These are phyloP conservation scores for Tetrahymena elliotti DNA, from an alignment of 73 alveolate species.

Conservation along the genomic window DNA sequence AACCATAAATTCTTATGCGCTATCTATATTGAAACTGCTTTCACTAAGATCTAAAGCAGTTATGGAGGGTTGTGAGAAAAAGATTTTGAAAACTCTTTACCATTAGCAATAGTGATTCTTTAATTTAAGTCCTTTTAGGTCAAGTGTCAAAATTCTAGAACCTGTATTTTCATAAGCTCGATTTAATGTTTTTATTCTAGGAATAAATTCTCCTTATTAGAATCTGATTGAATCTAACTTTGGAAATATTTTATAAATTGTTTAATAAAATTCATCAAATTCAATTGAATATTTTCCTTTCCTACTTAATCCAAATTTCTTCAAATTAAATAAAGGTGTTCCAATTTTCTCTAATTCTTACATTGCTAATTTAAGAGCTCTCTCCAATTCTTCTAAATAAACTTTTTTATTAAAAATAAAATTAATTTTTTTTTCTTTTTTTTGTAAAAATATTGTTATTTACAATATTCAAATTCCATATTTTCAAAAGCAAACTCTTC, in stretches of 20 bases:
- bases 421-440: no score
- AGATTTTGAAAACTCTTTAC: neutral
- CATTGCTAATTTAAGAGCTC: neutral
- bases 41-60: neutral
- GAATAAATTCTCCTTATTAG: neutral
- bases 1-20: neutral
- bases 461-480: neutral
- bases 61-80: neutral
- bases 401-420: neutral
- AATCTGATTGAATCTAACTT: neutral
- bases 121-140: neutral
- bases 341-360: neutral
- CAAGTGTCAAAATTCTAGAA: neutral
- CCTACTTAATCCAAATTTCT: neutral
- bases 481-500: neutral
- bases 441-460: no score
- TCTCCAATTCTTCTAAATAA: neutral
- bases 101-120: neutral
- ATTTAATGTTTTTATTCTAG: neutral
- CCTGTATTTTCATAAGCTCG: neutral
- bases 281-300: neutral
- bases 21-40: neutral
- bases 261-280: neutral
- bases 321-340: neutral
- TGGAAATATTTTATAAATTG: neutral